A percentile compares a stretch with the other conserved stretches of the same genome.
These are phyloP conservation scores for Eugenia klotzschiana DNA, from an alignment of 441 rosid species.

Conservation along the genomic window DNA sequence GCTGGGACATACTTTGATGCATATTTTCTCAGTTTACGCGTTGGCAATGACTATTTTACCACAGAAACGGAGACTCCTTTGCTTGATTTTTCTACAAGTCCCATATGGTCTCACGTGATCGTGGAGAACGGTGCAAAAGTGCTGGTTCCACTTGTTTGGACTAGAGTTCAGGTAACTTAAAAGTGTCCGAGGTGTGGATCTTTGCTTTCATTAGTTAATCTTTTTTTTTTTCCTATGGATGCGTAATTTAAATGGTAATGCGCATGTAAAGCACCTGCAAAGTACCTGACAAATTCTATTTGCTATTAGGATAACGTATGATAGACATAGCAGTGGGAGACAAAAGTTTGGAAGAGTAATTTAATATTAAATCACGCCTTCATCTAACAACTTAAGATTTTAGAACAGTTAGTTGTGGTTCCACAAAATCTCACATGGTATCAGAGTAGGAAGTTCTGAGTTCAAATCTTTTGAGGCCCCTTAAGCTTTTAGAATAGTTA, in stretches of 20 bases:
- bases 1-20: constrained; percentile 96
- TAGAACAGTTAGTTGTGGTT: no score
- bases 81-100: constrained; percentile 81
- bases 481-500: no score
- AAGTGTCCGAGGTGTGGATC: background rate
- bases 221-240: background rate
- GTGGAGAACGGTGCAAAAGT: constrained; percentile 91
- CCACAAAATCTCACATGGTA: no score
- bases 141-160: constrained; percentile 91
- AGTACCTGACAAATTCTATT: background rate
- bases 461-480: no score
- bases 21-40: constrained; percentile 71
- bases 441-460: no score
- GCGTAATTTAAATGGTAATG: background rate
- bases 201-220: background rate
- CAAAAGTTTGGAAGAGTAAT: background rate
- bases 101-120: constrained; percentile 80
- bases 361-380: no score
- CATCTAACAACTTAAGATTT: no score
- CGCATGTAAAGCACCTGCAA: background rate
- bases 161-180: constrained; percentile 77
- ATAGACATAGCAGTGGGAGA: background rate
- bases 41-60: constrained; percentile 68
- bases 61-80: constrained; percentile 94
- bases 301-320: background rate